These are phyloP conservation scores for Wickerhamomyces mucosus DNA, from an alignment of 805 yeast species.

Conservation along the genomic window DNA sequence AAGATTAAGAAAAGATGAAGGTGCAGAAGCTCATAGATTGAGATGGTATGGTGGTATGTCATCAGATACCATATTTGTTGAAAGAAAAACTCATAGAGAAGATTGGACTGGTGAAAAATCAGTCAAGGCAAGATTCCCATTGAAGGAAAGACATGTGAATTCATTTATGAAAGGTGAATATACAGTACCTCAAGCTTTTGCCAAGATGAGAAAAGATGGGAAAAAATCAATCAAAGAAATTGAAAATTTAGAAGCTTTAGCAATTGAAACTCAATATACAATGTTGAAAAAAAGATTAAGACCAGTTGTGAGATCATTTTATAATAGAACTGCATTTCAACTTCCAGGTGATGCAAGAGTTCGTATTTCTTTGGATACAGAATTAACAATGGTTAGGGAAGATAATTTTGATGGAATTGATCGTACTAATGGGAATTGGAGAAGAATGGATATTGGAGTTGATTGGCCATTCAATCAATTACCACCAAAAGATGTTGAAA, in stretches of 20 bases:
- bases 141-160: slow-evolving; percentile 87
- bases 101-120: slow-evolving; percentile 99
- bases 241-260: slow-evolving; percentile 85
- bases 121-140: slow-evolving; percentile 92
- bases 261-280: slow-evolving; percentile 87
- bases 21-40: slow-evolving; percentile 96
- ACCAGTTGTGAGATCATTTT: slow-evolving; percentile 93
- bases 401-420: slow-evolving; percentile 92
- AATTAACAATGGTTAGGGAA: slow-evolving; percentile 94
- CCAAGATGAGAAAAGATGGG: slow-evolving; percentile 87
- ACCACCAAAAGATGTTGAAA: slow-evolving; percentile 74
- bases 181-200: slow-evolving; percentile 85
- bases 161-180: slow-evolving; percentile 73
- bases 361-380: slow-evolving; percentile 95
- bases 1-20: slow-evolving; percentile 90
- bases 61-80: slow-evolving; percentile 86
- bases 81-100: slow-evolving; percentile 96
- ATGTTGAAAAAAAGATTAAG: slow-evolving; percentile 75
- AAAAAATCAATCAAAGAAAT: slow-evolving; percentile 81
- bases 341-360: slow-evolving; percentile 99
- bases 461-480: slow-evolving; percentile 91
- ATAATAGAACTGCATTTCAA: slow-evolving; percentile 98
- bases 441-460: slow-evolving; percentile 97
- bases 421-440: slow-evolving; percentile 91
- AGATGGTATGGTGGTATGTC: slow-evolving; percentile 99